Evolutionary conservation across 2,329 filamentous ascomycete species (phyloP).

Genomic region (Penicillium griseofulvum): DNA sequence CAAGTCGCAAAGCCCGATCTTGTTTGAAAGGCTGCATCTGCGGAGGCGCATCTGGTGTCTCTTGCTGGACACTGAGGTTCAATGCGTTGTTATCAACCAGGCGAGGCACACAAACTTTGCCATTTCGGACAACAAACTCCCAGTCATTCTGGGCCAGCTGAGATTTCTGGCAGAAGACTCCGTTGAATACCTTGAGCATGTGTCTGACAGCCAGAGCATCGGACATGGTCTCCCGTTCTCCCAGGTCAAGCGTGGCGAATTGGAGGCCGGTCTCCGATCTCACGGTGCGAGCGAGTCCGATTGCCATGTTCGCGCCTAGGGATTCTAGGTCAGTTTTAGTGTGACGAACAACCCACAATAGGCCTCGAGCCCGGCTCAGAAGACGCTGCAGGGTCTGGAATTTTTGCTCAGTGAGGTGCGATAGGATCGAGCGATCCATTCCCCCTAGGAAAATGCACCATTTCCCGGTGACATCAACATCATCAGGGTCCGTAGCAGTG

Average conservation of each 20-base stretch:
- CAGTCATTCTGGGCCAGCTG: conserved; percentile 19
- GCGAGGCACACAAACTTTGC: conserved; percentile 21
- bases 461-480: conserved; percentile 16
- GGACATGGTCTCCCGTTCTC: conserved; percentile 16
- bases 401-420: conserved; percentile 15
- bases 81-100: conserved; percentile 19
- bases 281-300: conserved; percentile 24
- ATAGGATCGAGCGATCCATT: conserved; percentile 19
- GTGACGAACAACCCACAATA: conserved; percentile 22
- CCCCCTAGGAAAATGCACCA: conserved; percentile 25
- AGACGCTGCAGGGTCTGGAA: conserved; percentile 19
- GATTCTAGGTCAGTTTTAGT: conserved; percentile 13
- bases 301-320: conserved; percentile 21
- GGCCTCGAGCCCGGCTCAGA: conserved; percentile 16
- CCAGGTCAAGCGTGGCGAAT: conserved; percentile 22
- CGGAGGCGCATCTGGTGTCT: conserved; percentile 19
- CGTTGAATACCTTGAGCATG: conserved; percentile 20
- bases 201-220: conserved; percentile 18
- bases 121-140: conserved; percentile 23
- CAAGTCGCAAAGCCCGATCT: conserved; percentile 21
- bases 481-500: conserved; percentile 3
- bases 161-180: conserved; percentile 16
- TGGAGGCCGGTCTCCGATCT: conserved; percentile 22
- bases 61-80: conserved; percentile 24
- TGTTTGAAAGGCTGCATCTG: conserved; percentile 25